Conservation (phyloP, 1,139 yeast species). For the Geotrichum cucujoidarum region DNA sequence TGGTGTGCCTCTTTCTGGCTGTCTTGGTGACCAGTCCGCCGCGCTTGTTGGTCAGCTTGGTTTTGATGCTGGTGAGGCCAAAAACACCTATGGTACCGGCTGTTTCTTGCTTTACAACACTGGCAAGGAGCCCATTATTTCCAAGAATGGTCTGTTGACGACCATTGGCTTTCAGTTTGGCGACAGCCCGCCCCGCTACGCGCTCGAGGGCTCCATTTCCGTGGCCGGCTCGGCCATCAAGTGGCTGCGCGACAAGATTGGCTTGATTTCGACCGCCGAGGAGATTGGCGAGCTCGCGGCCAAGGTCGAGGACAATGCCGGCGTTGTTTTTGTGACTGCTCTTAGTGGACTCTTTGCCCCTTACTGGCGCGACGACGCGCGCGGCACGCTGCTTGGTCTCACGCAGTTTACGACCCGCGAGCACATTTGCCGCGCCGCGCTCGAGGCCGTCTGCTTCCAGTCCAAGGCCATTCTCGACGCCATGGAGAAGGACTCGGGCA, state of each 20-base stretch:
- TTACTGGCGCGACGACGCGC: constrained; percentile 89
- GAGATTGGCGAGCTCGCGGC: constrained; percentile 90
- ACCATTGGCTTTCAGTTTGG: constrained; percentile 92
- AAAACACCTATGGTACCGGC: constrained; percentile 96
- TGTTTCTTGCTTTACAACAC: constrained; percentile 88
- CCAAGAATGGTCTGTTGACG: constrained; percentile 78
- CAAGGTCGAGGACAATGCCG: constrained; percentile 76
- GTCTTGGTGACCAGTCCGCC: constrained; percentile 92
- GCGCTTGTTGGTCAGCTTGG: constrained; percentile 93
- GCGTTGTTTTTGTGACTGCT: constrained; percentile 93
- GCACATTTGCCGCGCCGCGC: constrained; percentile 89
- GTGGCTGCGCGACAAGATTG: constrained; percentile 90
- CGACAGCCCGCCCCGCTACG: constrained; percentile 68
- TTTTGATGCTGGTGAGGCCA: constrained; percentile 76
- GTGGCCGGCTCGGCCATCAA: constrained; percentile 94
- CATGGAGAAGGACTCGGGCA: constrained; percentile 79
- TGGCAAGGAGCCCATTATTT: constrained; percentile 53
- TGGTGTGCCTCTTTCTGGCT: constrained; percentile 77
- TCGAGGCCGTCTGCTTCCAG: constrained; percentile 94
- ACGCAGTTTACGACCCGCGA: constrained; percentile 83
- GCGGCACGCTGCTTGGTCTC: constrained; percentile 90
- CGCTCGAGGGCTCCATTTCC: constrained; percentile 91
- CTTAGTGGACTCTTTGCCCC: constrained; percentile 94
- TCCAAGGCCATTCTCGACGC: constrained; percentile 86
- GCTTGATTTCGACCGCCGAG: constrained; percentile 71